These are phyloP conservation scores for Curvularia verruculosa DNA, from an alignment of 2,329 filamentous ascomycete species.

Conservation along the genomic window DNA sequence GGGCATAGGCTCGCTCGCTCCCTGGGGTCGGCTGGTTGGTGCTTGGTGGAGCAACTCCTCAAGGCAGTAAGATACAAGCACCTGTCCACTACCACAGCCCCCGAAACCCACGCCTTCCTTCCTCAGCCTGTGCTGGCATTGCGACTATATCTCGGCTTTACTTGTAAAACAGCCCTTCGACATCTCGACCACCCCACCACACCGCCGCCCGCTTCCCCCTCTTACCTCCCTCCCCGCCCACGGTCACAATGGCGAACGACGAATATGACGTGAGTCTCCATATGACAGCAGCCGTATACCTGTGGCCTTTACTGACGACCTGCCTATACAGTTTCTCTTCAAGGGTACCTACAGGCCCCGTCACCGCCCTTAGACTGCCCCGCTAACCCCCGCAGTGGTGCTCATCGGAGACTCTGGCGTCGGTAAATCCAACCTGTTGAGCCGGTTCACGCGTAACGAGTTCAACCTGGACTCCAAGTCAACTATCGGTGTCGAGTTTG, in stretches of 20 bases:
- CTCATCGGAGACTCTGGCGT: slow-evolving; percentile 99
- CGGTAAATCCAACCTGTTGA: slow-evolving; percentile 99
- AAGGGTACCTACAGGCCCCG: slow-evolving; percentile 71
- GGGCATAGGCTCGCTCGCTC: slow-evolving; percentile 12
- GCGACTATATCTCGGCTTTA: slow-evolving; percentile 2
- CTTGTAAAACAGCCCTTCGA: background rate
- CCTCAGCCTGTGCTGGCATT: slow-evolving; percentile 4
- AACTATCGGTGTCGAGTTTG: slow-evolving; percentile 99
- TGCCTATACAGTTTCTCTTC: slow-evolving; percentile 82
- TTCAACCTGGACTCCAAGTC: slow-evolving; percentile 99
- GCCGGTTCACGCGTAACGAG: slow-evolving; percentile 99
- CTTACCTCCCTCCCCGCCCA: slow-evolving; percentile 33
- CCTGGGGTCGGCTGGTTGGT: slow-evolving; percentile 13
- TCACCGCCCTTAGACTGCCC: slow-evolving; percentile 16
- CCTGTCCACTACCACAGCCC: slow-evolving; percentile 17
- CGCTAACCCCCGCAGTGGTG: slow-evolving; percentile 70
- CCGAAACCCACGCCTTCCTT: slow-evolving; percentile 1
- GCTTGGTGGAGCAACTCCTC: slow-evolving; percentile 19
- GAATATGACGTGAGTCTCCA: slow-evolving; percentile 90
- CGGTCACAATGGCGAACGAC: slow-evolving; percentile 88
- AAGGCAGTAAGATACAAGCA: slow-evolving; percentile 20
- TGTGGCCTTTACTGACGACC: slow-evolving; percentile 31
- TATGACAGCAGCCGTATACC: slow-evolving; percentile 27
- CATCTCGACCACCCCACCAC: background rate
- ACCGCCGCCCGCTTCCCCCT: slow-evolving; percentile 13